These are phyloP conservation scores for Epithemia pelagica DNA, from an alignment of 108 stramenopile genomes.

Conservation along the genomic window DNA sequence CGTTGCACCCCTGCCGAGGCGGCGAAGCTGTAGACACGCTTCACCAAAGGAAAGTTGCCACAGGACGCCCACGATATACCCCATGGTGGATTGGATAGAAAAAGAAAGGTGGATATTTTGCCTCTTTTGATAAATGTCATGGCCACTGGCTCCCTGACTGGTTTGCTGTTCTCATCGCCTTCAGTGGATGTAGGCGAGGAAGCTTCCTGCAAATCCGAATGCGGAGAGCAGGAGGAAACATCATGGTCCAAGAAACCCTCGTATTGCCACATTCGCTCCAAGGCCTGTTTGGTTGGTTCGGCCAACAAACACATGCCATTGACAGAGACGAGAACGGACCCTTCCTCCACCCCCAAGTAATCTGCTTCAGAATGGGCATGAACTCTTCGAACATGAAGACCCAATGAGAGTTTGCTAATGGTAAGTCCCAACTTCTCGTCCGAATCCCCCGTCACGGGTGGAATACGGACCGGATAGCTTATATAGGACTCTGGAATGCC, in stretches of 20 bases:
- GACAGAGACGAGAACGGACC: constrained; percentile 51
- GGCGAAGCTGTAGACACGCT: constrained; percentile 18
- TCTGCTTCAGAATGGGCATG: constrained; percentile 46
- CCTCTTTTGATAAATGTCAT: constrained; percentile 47
- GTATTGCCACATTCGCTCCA: constrained; percentile 81
- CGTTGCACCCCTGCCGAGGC: constrained; percentile 46
- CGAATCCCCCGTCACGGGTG: not conserved
- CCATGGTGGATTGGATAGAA: constrained; percentile 44
- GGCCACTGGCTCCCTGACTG: constrained; percentile 24
- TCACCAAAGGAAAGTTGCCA: constrained; percentile 72
- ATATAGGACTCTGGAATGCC: not conserved
- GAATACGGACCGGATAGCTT: not conserved
- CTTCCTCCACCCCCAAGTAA: constrained; percentile 42
- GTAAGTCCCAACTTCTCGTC: constrained; percentile 49
- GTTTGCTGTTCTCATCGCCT: not conserved
- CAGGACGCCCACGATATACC: constrained; percentile 79
- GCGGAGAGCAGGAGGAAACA: not conserved
- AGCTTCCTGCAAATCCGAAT: not conserved
- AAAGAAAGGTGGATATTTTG: constrained; percentile 32
- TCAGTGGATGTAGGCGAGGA: not conserved
- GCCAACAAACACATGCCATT: constrained; percentile 68
- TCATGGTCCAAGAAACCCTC: constrained; percentile 34
- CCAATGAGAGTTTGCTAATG: constrained; percentile 54
- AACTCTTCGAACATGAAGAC: constrained; percentile 48
- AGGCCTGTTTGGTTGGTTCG: constrained; percentile 54